Evolutionary conservation across 257 asterid genomes (phyloP).

Genomic region (Fraxinus cuspidata): DNA sequence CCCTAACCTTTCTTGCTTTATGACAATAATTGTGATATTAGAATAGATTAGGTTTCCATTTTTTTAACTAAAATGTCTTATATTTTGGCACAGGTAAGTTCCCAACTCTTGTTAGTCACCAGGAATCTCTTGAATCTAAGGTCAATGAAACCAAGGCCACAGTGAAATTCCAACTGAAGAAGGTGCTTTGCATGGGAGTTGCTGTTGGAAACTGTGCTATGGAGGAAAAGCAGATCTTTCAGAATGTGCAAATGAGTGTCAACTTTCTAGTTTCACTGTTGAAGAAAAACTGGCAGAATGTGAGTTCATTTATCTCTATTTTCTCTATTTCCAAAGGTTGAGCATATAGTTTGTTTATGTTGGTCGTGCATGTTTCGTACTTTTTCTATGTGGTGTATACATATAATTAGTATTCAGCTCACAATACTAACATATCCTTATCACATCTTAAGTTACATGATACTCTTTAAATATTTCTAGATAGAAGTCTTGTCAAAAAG

Average conservation of each 20-base stretch:
- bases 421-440: too few species aligned
- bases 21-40: background rate
- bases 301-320: constrained; percentile 23
- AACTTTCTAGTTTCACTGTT: constrained; percentile 51
- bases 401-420: too few species aligned
- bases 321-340: background rate
- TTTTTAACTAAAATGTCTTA: background rate
- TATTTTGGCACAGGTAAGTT: background rate
- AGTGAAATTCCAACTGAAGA: constrained; percentile 54
- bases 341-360: too few species aligned
- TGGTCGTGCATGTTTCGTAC: background rate
- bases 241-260: constrained; percentile 53
- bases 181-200: constrained; percentile 63
- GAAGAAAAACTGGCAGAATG: constrained; percentile 59
- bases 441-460: too few species aligned
- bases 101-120: background rate
- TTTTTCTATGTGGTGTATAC: background rate
- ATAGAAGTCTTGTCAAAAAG: too few species aligned
- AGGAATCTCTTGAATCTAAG: background rate
- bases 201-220: constrained; percentile 55
- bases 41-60: background rate
- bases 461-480: too few species aligned
- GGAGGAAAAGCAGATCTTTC: constrained; percentile 58
- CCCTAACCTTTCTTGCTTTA: background rate
- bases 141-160: constrained; percentile 51